A percentile compares a stretch with the other conserved stretches of the same genome.
Conservation (phyloP, 2,329 filamentous ascomycete species). For the Periconia digitata region DNA sequence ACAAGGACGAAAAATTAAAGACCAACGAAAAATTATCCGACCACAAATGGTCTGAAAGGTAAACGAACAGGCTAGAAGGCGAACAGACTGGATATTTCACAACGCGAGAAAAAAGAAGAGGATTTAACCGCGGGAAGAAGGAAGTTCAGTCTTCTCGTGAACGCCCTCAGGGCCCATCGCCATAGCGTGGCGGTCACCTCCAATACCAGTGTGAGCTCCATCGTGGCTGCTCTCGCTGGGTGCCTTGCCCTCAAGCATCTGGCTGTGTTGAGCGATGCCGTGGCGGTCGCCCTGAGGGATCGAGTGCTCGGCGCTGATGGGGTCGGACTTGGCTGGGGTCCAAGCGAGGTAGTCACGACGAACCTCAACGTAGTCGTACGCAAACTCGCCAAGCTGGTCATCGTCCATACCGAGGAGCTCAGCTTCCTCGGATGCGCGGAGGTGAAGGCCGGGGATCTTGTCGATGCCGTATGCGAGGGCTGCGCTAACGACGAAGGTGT, state of each 20-base stretch:
- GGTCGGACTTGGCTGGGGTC: conserved; percentile 74
- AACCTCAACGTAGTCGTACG: conserved; percentile 88
- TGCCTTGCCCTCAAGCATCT: conserved; percentile 63
- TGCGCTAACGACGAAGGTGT: conserved; percentile 73
- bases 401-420: conserved; percentile 88
- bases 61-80: neutral
- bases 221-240: conserved; percentile 46
- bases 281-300: conserved; percentile 68
- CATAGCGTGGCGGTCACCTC: conserved; percentile 55
- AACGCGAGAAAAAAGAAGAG: neutral
- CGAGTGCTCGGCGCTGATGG: conserved; percentile 59
- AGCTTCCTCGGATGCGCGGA: conserved; percentile 78
- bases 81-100: no score
- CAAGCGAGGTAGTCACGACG: conserved; percentile 85
- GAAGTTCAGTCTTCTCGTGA: conserved; percentile 42
- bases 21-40: no score
- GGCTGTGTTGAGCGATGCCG: conserved; percentile 70
- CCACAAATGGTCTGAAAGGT: neutral
- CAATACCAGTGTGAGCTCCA: conserved; percentile 52
- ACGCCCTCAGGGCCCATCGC: conserved; percentile 48
- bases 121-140: neutral
- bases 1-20: neutral
- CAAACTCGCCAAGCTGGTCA: conserved; percentile 87
- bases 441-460: conserved; percentile 73
- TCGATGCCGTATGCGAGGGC: conserved; percentile 75